phyloP scores from a whole-genome alignment of 1,139 yeast genomes.

The Pichia sp. region DNA sequence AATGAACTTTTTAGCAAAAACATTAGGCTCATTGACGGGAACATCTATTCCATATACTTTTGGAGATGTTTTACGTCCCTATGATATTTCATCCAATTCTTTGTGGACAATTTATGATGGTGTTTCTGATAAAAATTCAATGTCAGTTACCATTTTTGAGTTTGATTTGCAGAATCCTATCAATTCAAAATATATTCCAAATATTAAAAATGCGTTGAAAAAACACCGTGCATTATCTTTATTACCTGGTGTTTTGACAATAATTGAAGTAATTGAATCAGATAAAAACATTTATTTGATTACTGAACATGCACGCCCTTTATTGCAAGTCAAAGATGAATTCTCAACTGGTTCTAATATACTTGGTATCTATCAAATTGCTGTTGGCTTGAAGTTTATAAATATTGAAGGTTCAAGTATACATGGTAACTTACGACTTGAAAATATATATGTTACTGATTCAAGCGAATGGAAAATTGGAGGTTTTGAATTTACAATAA shows the following conservation, averaged over 20 bases:
- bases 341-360: neutral
- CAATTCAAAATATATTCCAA: conserved; percentile 32
- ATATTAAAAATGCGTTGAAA: conserved; percentile 60
- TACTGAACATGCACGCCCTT: conserved; percentile 71
- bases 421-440: conserved; percentile 56
- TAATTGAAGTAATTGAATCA: conserved; percentile 64
- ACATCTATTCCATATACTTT: conserved; percentile 51
- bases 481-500: conserved; percentile 71
- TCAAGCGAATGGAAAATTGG: conserved; percentile 81
- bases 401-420: conserved; percentile 58
- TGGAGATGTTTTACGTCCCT: conserved; percentile 36
- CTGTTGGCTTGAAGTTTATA: conserved; percentile 53
- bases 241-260: conserved; percentile 70
- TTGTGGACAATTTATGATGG: conserved; percentile 39
- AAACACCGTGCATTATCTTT: conserved; percentile 58
- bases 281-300: conserved; percentile 59
- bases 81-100: conserved; percentile 3
- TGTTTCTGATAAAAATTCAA: conserved; percentile 35
- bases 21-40: conserved; percentile 50
- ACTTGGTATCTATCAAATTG: conserved; percentile 51
- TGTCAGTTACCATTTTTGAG: conserved; percentile 53
- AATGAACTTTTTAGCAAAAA: conserved; percentile 58
- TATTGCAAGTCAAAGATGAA: conserved; percentile 26
- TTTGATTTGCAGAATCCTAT: conserved; percentile 45
- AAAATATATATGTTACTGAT: conserved; percentile 57